phyloP scores from a whole-genome alignment of 225 moss, liverwort and hornwort species.

The Antitrichia curtipendula region DNA sequence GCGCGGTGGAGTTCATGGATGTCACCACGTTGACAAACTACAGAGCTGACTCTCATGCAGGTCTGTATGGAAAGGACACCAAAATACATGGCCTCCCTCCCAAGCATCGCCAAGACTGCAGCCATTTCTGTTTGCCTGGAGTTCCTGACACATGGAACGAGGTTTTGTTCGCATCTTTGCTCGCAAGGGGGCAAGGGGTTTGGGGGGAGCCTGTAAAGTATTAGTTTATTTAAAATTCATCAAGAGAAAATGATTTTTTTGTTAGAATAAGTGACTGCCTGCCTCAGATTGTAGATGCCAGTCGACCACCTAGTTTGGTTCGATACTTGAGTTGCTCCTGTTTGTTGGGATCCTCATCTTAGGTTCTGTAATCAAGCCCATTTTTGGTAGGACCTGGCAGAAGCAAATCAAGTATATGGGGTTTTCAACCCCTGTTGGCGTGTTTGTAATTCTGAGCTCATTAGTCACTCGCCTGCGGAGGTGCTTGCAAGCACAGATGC shows the following conservation, averaged over 20 bases:
- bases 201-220: slow-evolving; percentile 15
- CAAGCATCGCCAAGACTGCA: slow-evolving; percentile 31
- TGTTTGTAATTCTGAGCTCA: neutral
- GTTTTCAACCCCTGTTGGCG: neutral
- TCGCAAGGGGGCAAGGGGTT: slow-evolving; percentile 15
- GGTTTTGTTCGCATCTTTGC: slow-evolving; percentile 25
- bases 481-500: neutral
- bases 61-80: slow-evolving; percentile 6
- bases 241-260: neutral
- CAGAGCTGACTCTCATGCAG: slow-evolving; percentile 24
- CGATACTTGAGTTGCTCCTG: neutral
- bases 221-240: neutral
- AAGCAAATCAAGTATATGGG: neutral
- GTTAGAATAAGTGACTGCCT: neutral
- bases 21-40: slow-evolving; percentile 27
- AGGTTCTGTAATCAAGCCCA: neutral
- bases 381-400: neutral
- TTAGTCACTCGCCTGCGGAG: neutral
- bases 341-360: neutral
- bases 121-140: slow-evolving; percentile 45
- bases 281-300: neutral
- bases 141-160: slow-evolving; percentile 51
- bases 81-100: slow-evolving; percentile 7
- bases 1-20: slow-evolving; percentile 16
- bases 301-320: neutral